phyloP scores from a whole-genome alignment of 495 filamentous ascomycete species.

The Penicillium riverlandense region DNA sequence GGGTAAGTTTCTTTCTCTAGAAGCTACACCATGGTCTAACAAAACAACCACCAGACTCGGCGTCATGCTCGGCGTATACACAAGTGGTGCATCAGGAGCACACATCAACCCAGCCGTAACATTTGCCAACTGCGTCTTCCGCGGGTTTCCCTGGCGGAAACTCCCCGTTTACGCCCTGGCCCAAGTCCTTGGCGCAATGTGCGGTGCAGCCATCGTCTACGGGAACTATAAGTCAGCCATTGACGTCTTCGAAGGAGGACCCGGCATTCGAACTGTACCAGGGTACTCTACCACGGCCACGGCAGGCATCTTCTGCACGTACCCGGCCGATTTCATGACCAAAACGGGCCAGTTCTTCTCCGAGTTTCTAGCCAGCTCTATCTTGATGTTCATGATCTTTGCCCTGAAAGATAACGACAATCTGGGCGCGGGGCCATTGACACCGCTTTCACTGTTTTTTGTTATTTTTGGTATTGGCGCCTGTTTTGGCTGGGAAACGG shows the following conservation, averaged over 20 bases:
- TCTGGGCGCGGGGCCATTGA: constrained; percentile 37
- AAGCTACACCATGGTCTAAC: no score
- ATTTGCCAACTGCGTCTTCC: constrained; percentile 54
- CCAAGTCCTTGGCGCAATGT: constrained; percentile 50
- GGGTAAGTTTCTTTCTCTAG: constrained; percentile 32
- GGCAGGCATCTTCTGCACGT: constrained; percentile 60
- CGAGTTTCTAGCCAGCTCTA: constrained; percentile 53
- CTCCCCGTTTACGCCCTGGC: constrained; percentile 47
- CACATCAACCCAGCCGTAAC: constrained; percentile 63
- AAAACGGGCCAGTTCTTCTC: constrained; percentile 54
- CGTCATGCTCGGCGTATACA: constrained; percentile 62
- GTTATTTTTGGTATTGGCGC: constrained; percentile 59
- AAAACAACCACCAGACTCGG: constrained; percentile 26
- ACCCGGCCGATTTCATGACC: constrained; percentile 54
- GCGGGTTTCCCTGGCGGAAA: constrained; percentile 54
- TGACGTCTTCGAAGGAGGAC: constrained; percentile 47
- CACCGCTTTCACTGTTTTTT: constrained; percentile 55
- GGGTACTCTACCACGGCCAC: constrained; percentile 49
- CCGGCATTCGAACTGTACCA: constrained; percentile 48
- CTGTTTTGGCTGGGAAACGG: constrained; percentile 65
- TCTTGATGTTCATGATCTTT: constrained; percentile 63
- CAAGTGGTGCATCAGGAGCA: constrained; percentile 49
- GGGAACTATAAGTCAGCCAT: constrained; percentile 51
- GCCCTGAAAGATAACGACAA: constrained; percentile 56
- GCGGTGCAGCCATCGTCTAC: constrained; percentile 47